Evolutionary conservation across 164 flowering plant species (phyloP).

Genomic region (Sedum album): DNA sequence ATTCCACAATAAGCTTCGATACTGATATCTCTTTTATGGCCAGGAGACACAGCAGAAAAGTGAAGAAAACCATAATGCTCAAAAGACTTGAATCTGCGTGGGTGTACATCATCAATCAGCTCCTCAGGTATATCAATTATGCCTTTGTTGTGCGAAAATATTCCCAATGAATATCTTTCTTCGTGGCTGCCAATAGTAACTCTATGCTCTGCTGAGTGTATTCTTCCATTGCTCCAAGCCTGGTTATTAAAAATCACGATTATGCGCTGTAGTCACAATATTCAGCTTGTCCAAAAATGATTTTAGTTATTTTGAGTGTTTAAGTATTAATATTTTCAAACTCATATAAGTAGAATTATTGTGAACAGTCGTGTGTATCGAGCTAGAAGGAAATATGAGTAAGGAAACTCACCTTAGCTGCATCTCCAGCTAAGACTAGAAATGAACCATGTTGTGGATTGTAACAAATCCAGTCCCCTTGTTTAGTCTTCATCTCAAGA

Average conservation of each 20-base stretch:
- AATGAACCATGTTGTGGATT: slow-evolving; percentile 27
- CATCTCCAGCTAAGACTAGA: slow-evolving; percentile 41
- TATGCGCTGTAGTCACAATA: too few species aligned
- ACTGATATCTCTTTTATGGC: too few species aligned
- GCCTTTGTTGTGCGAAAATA: slow-evolving; percentile 19
- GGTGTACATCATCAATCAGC: slow-evolving; percentile 25
- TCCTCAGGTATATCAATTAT: slow-evolving; percentile 20
- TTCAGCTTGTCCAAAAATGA: too few species aligned
- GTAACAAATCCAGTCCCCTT: slow-evolving; percentile 31
- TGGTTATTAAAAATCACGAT: too few species aligned
- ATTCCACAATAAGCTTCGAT: too few species aligned
- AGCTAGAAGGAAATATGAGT: too few species aligned
- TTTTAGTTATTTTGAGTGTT: too few species aligned
- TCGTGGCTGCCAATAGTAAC: slow-evolving; percentile 21
- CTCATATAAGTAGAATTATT: too few species aligned
- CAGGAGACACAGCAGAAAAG: slow-evolving; percentile 14
- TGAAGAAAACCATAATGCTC: slow-evolving; percentile 20
- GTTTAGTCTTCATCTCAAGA: slow-evolving; percentile 29
- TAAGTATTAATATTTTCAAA: too few species aligned
- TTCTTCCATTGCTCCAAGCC: slow-evolving; percentile 43
- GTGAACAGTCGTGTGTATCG: too few species aligned
- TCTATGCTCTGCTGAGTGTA: slow-evolving; percentile 24
- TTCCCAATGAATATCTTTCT: slow-evolving; percentile 23
- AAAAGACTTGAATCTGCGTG: slow-evolving; percentile 24
- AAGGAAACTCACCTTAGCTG: slow-evolving; percentile 26